Base-by-base conservation (phyloP, 2,329 filamentous ascomycete species). In the Xylaria sp. region DNA sequence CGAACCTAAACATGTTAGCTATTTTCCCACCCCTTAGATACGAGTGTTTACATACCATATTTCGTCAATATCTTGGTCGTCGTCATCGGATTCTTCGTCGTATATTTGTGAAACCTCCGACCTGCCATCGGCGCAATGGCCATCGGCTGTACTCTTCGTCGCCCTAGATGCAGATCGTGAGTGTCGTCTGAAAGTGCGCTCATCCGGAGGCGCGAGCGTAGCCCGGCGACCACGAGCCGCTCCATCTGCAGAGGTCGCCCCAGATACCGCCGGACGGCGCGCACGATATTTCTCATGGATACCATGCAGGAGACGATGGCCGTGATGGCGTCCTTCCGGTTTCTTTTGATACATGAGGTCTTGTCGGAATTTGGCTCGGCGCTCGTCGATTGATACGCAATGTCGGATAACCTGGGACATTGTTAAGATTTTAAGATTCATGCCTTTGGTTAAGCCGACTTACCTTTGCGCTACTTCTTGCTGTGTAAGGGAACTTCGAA, bases 1-100 rank as follows among this genome's bases (percentile, higher is more conserved):
- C 85, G 74, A 96, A 96, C 77, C 77, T 67, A 38, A 57, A 10
- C 15, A n/a, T 15, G 10, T 61, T 71, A 70, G 71, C 61, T 31
- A 56, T 10, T 26, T 26, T 31, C 10, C 2, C 6, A 59, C 51
- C 13, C 13, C 10, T 33, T 46, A 11, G 2, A 2, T 60, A 5
- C 1, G 13, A 38, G 31, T 38, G n/a, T 48, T 54, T 6, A 61
- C 71, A 59, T 65, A 79, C 90, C 91, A 93, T 0, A 95, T 87
- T 74, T 96, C 93, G 67, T 92, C 87, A 57, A 95, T 91, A 72
- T 95, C 91, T 75, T 94, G 92, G 0, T 85, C 83, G 0, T 79
- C 83, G 26, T 85, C 83, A 9, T 84, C 81, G 0, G 82, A 83
- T 7, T 82, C 82, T 6, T 83, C 81, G 0, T 82, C 81, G 2